Evolutionary conservation across 129 eudicot genomes (phyloP).

Genomic region (Tagetes erecta): DNA sequence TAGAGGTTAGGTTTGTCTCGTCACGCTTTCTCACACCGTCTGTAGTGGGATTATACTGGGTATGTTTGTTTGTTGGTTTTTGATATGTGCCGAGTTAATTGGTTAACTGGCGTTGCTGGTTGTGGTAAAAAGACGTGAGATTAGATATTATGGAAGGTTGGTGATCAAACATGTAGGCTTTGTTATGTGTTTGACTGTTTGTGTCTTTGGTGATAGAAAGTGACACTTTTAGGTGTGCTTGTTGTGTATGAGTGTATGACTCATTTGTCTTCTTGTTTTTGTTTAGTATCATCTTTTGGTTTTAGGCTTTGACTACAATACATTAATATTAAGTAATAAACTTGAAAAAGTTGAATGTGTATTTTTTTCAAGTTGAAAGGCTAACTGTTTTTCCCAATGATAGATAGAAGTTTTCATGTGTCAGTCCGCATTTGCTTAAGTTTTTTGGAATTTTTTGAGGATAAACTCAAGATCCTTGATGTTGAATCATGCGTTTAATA

Average conservation of each 20-base stretch:
- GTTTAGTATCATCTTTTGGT: slow-evolving; percentile 25
- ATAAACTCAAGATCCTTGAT: slow-evolving; percentile 2
- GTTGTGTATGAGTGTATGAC: slow-evolving; percentile 28
- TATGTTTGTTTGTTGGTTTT: background rate
- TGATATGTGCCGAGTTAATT: background rate
- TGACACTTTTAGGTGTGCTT: slow-evolving; percentile 29
- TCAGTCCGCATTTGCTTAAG: background rate
- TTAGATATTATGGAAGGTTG: slow-evolving; percentile 15
- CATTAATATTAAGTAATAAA: slow-evolving; percentile 5
- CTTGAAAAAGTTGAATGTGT: slow-evolving; percentile 6
- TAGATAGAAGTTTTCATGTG: slow-evolving; percentile 9
- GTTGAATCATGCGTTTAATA: background rate
- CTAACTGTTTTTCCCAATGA: slow-evolving; percentile 16
- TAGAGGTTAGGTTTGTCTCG: background rate
- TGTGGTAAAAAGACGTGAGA: background rate
- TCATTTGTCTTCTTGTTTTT: slow-evolving; percentile 38
- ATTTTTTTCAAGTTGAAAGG: background rate
- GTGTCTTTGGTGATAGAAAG: slow-evolving; percentile 36
- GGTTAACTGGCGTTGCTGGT: background rate
- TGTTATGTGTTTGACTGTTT: slow-evolving; percentile 19
- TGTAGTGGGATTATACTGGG: background rate
- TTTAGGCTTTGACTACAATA: slow-evolving; percentile 13
- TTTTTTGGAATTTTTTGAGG: background rate
- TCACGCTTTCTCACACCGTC: background rate
- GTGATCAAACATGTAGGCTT: slow-evolving; percentile 31